A percentile compares a stretch with the other conserved stretches of the same genome.
Evolutionary conservation across 192 early-diverging fungal species (phyloP).

Genomic region (Backusella liffmaniae): DNA sequence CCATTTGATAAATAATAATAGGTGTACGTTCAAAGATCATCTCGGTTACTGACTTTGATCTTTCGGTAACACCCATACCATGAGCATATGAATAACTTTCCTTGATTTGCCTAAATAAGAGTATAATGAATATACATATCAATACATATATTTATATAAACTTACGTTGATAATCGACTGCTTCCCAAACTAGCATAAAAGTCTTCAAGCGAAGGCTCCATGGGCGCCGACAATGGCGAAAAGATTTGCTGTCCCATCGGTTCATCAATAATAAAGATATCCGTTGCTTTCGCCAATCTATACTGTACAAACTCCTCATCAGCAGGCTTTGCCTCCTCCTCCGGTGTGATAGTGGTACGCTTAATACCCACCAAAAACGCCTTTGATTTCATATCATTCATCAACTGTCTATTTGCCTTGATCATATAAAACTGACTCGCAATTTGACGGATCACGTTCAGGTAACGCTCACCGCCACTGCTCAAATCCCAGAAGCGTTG

Average conservation of each 20-base stretch:
- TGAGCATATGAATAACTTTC: conserved; percentile 56
- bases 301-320: conserved; percentile 51
- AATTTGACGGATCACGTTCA: conserved; percentile 68
- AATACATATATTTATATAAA: not conserved
- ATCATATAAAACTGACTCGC: conserved; percentile 61
- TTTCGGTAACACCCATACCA: conserved; percentile 36
- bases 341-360: not conserved
- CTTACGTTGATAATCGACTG: conserved; percentile 62
- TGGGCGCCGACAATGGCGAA: conserved; percentile 67
- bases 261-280: conserved; percentile 83
- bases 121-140: not conserved
- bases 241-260: conserved; percentile 71
- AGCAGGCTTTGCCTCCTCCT: conserved; percentile 10
- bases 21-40: conserved; percentile 75
- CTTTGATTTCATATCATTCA: conserved; percentile 55
- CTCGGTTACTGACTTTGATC: conserved; percentile 53
- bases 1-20: conserved; percentile 58
- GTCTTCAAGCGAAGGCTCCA: conserved; percentile 69
- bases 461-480: conserved; percentile 61
- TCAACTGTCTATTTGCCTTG: conserved; percentile 40
- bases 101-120: conserved; percentile 32
- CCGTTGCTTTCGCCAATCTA: conserved; percentile 61
- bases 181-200: conserved; percentile 68
- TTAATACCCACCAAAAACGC: conserved; percentile 68
- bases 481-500: conserved; percentile 34